Percentiles rank a stretch among this genome's conserved stretches.
phyloP scores from a whole-genome alignment of 768 basidiomycete genomes.

The Suillus subaureus region DNA sequence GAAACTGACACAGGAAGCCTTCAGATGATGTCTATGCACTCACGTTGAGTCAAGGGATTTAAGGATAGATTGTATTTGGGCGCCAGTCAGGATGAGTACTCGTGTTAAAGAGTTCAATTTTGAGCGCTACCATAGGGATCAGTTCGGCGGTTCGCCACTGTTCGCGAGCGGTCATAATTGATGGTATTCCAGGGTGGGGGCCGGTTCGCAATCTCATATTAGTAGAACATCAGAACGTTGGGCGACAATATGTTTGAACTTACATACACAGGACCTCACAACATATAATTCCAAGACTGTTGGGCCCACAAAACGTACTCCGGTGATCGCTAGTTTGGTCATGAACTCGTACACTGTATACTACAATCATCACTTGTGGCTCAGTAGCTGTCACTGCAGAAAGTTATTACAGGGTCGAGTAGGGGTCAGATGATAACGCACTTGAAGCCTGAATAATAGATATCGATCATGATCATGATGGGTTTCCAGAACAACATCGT shows the following conservation, averaged over 20 bases:
- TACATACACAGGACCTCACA: not conserved
- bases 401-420: not conserved
- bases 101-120: not conserved
- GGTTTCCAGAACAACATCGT: not conserved
- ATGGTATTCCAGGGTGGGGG: not conserved
- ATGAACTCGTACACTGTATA: not conserved
- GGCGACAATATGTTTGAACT: not conserved
- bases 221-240: not conserved
- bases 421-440: not conserved
- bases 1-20: not conserved
- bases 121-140: not conserved
- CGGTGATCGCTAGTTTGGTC: not conserved
- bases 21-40: not conserved
- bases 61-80: not conserved
- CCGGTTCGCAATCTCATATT: not conserved
- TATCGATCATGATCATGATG: not conserved
- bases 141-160: not conserved
- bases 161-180: slow-evolving; percentile 4
- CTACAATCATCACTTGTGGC: too few relatives aligned
- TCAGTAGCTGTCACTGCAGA: not conserved
- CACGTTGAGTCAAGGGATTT: not conserved
- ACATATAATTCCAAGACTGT: not conserved
- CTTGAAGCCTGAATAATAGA: not conserved
- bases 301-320: not conserved
- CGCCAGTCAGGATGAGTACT: not conserved